Conservation (phyloP, 2,329 filamentous ascomycete genomes). For the Ascochyta viciae-villosae region DNA sequence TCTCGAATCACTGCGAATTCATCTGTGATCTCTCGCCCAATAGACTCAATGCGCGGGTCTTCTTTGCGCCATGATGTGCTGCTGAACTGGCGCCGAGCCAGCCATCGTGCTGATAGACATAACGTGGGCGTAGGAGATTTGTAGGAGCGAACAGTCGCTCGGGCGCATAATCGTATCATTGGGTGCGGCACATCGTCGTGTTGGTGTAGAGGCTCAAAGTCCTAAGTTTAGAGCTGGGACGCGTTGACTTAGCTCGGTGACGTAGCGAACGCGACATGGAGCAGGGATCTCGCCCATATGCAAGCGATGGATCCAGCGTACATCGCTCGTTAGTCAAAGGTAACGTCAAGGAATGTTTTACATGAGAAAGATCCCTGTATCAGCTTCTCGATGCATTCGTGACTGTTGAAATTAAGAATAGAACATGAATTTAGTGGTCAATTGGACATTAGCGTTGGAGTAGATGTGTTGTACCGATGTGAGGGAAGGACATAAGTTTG, state of each 20-base stretch:
- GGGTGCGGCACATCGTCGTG: conserved; percentile 29
- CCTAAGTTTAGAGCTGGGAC: conserved; percentile 1
- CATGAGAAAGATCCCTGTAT: neutral
- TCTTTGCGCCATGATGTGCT: conserved; percentile 34
- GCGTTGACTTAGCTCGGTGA: conserved; percentile 25
- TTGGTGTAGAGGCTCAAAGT: conserved; percentile 15
- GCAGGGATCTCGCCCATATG: conserved; percentile 14
- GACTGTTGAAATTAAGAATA: neutral
- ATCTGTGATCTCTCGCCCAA: conserved; percentile 63
- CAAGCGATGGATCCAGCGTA: neutral
- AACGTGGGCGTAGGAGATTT: neutral
- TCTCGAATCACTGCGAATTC: conserved; percentile 67
- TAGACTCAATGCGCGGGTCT: conserved; percentile 59
- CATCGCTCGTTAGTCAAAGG: neutral
- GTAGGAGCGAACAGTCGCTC: conserved; percentile 37
- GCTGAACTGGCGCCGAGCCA: conserved; percentile 30
- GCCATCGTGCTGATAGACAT: conserved; percentile 1
- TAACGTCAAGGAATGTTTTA: neutral
- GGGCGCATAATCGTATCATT: conserved; percentile 42
- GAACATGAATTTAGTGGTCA: neutral
- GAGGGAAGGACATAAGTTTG: neutral
- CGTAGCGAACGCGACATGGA: conserved; percentile 25
- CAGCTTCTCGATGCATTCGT: neutral
- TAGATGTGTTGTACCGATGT: neutral
- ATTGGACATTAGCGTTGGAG: neutral